phyloP scores from a whole-genome alignment of 1,139 yeast species.

The Spathaspora sp. region DNA sequence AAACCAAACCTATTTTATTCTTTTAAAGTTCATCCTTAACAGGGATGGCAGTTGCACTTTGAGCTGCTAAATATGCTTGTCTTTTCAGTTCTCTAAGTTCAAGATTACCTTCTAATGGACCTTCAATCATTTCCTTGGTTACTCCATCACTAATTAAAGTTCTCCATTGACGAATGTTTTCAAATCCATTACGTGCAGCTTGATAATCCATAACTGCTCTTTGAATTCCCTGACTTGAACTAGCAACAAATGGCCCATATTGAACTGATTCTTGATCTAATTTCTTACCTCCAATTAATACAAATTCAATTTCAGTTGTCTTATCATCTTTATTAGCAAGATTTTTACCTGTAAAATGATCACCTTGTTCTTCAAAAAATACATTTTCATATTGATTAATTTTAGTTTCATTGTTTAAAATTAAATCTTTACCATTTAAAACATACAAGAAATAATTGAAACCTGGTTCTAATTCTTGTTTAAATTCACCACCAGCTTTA shows the following conservation, averaged over 20 bases:
- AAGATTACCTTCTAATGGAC: conserved; percentile 36
- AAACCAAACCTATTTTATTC: not conserved
- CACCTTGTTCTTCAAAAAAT: conserved; percentile 70
- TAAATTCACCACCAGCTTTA: conserved; percentile 66
- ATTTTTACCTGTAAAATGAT: conserved; percentile 50
- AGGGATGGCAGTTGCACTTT: conserved; percentile 7
- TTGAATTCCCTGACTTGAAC: conserved; percentile 58
- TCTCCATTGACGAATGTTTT: conserved; percentile 65
- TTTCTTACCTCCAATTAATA: conserved; percentile 74
- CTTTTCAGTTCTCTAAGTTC: conserved; percentile 32
- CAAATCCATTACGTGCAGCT: conserved; percentile 69
- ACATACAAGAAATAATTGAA: conserved; percentile 77
- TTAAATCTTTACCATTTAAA: conserved; percentile 57
- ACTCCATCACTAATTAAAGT: conserved; percentile 67
- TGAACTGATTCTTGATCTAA: conserved; percentile 79
- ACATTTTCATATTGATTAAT: conserved; percentile 53
- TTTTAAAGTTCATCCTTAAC: conserved; percentile 13
- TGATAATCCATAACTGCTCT: conserved; percentile 74
- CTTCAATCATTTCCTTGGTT: conserved; percentile 43
- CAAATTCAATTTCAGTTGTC: conserved; percentile 48
- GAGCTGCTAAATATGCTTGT: conserved; percentile 23
- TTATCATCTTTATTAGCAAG: conserved; percentile 29
- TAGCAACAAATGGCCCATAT: conserved; percentile 88
- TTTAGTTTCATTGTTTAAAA: conserved; percentile 40
- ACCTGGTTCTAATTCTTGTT: conserved; percentile 58